Conservation (phyloP, 495 filamentous ascomycete species). For the Penicillium salamii region DNA sequence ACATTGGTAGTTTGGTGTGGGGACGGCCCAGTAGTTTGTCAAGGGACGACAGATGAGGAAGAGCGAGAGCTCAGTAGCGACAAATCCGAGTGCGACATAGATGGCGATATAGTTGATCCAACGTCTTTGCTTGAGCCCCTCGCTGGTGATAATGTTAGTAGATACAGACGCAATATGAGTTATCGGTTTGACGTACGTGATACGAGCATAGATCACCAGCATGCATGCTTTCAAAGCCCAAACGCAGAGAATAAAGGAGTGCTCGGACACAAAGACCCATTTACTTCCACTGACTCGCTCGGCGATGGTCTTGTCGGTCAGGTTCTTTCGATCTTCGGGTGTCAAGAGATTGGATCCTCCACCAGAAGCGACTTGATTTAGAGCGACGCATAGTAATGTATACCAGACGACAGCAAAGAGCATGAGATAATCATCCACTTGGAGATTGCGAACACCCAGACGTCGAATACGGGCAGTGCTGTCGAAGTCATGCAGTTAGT, state of each 20-base stretch:
- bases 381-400: constrained; percentile 49
- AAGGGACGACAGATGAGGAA: constrained; percentile 64
- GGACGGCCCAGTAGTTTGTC: constrained; percentile 58
- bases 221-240: constrained; percentile 54
- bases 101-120: constrained; percentile 45
- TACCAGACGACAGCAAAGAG: constrained; percentile 48
- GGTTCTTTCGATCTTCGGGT: constrained; percentile 31
- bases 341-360: constrained; percentile 55
- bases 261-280: constrained; percentile 56
- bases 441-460: constrained; percentile 42
- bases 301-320: constrained; percentile 38
- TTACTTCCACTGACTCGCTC: constrained; percentile 51
- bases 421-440: constrained; percentile 54
- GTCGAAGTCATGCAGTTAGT: neutral
- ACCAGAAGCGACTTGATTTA: constrained; percentile 49
- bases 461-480: constrained; percentile 50
- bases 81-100: constrained; percentile 57
- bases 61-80: constrained; percentile 60
- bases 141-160: constrained; percentile 20
- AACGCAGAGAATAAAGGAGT: constrained; percentile 49
- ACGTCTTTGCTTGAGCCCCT: constrained; percentile 36
- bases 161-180: neutral
- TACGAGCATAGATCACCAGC: constrained; percentile 52
- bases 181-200: constrained; percentile 39
- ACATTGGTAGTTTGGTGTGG: constrained; percentile 45